Evolutionary conservation across 768 basidiomycete species (phyloP).

Genomic region (Asterophora lycoperdoides): DNA sequence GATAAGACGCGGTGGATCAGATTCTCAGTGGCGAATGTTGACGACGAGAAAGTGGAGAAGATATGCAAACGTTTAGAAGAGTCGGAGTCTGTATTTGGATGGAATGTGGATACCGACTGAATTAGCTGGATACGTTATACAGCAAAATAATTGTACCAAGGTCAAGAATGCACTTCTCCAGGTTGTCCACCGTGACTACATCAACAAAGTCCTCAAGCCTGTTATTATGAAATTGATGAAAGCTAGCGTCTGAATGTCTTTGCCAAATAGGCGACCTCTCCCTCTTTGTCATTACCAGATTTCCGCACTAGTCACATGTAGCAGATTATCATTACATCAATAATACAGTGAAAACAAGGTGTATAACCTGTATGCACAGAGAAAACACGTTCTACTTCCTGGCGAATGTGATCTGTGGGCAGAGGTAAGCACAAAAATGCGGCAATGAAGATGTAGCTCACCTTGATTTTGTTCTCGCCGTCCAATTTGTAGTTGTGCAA

Average conservation of each 20-base stretch:
- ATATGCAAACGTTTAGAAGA: constrained; percentile 51
- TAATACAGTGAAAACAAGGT: constrained; percentile 3
- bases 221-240: no score
- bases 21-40: constrained; percentile 80
- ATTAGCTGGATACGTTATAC: neutral
- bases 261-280: no score
- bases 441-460: constrained; percentile 23
- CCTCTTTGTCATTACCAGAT: no score
- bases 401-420: constrained; percentile 63
- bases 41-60: constrained; percentile 49
- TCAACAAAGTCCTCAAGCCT: no score
- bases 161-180: no score
- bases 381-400: constrained; percentile 46
- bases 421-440: constrained; percentile 1
- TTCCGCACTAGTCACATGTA: no score
- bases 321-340: constrained; percentile 1
- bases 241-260: no score
- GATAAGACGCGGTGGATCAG: constrained; percentile 64
- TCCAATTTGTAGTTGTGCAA: constrained; percentile 97
- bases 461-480: constrained; percentile 98
- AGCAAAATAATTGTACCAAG: no score
- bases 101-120: constrained; percentile 23
- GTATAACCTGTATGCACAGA: constrained; percentile 5
- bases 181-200: no score
- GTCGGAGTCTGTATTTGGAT: constrained; percentile 34